Base-by-base conservation (phyloP, 768 basidiomycete genomes). In the Suillus paluster region DNA sequence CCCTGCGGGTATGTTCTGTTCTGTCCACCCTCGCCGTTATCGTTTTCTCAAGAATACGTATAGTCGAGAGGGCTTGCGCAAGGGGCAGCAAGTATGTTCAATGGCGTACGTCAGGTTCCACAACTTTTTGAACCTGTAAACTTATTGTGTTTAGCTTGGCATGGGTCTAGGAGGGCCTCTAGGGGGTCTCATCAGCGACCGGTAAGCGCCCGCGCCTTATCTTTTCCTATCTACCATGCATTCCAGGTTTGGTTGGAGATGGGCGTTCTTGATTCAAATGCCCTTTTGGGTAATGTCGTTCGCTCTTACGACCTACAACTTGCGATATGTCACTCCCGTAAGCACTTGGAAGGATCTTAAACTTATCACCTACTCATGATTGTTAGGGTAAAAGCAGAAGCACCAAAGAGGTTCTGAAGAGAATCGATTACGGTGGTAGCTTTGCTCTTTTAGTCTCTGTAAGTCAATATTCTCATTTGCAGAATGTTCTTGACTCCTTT, bases 391-490 rank as follows among this genome's bases (percentile, higher is more conserved):
- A 84, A 61, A 83, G 88, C 8, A 88, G 83, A 72, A 86, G 83
- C 50, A 73, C 89, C 2, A 85, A 78, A 58, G 89, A 92, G 39
- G 79, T 90, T 4, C 69, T 92, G 39, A 89, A 86, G 71, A 83
- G 91, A 41, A 89, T 92, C 50, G 92, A 94, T 73, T 94, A 91
- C 70, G 84, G 84, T n/a, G 92, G 92, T 2, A 90, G 84, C 64
- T 68, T 83, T 23, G 81, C 84, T 6, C 80, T 93, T 52, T 71
- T 94, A 50, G 72, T 82, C 48, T 76, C 85, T 7, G 91, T 92
- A 66, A 68, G 84, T 79, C 38, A 50, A 53, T 57, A 36, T 50
- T 36, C 56, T 39, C 58, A 38, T 50, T 46, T 63, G 53, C 55
- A 34, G 52, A 23, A 41, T 19, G 3, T 45, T 6, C 54, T 57